A percentile compares a stretch with the other conserved stretches of the same genome.
These are phyloP conservation scores for Quercus engelmannii DNA, from an alignment of 306 rosid species.

Conservation along the genomic window DNA sequence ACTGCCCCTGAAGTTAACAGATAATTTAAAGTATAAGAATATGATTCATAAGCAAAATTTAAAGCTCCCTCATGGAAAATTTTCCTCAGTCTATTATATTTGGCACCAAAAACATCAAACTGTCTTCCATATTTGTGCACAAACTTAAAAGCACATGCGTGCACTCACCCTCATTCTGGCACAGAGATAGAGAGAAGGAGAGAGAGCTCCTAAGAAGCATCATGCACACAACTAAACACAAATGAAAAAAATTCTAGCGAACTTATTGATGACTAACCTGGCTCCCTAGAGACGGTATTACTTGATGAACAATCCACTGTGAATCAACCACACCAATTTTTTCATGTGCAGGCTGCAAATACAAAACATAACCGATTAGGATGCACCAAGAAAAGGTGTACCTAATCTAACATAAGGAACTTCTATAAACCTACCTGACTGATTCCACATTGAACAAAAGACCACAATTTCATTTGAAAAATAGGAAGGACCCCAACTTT, in stretches of 20 bases:
- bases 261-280: conserved; percentile 57
- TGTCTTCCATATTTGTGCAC: background rate
- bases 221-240: background rate
- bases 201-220: background rate
- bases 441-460: conserved; percentile 1
- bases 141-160: background rate
- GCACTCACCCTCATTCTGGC: background rate
- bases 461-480: conserved; percentile 12
- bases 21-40: background rate
- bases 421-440: conserved; percentile 4
- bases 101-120: background rate
- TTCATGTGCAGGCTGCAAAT: conserved; percentile 82
- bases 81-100: background rate
- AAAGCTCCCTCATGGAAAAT: background rate
- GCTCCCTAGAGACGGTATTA: conserved; percentile 81
- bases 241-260: conserved; percentile 12
- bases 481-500: conserved; percentile 9
- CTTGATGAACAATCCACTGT: conserved; percentile 95
- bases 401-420: background rate
- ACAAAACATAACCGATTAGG: conserved; percentile 21
- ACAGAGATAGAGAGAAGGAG: background rate
- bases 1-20: conserved; percentile 55
- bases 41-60: background rate
- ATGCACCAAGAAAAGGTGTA: conserved; percentile 10
- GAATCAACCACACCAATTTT: conserved; percentile 98